Evolutionary conservation across 805 yeast genomes (phyloP), one percentile per base, ranked within the genome.

Genomic region (Dipodascus albidus): DNA sequence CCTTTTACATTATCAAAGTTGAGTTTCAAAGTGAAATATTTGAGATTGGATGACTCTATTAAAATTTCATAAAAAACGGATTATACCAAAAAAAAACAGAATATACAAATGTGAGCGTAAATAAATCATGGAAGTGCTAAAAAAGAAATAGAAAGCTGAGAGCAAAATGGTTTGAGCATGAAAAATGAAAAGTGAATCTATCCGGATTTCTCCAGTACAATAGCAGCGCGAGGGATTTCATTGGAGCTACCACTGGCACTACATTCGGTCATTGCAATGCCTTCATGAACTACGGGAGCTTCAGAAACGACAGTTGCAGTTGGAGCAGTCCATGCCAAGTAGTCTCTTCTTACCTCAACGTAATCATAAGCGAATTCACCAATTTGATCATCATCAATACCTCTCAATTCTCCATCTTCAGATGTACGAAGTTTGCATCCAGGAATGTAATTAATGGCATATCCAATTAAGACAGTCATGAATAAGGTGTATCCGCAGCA

Each of bases 341-440:
- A 91, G 71, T 90, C 96, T 67, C 98, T 80, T 70, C 98, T 80
- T 11, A 91, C 95, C 73, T 91, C 99, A 54, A 91, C 96, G 66
- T 89, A 91, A 69, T 91, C 98, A 68, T 91, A 91, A n/a, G 98
- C 98, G 70, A 90, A 91, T 70, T 91, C 99, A 51, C 98, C 99
- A 60, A 91, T 87, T 71, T 91, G 96, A 70, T 88, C 96, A 67
- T 90, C 97, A 68, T 91, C 99, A 72, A 90, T 79, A 54, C 99
- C 99, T 27, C 75, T 74, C 58, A 84, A 87, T 68, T 91, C 99
- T 21, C 84, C 96, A 33, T 83, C 82, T 67, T 86, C 95, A 57
- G 80, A 76, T 3, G 88, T 88, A 64, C 97, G 78, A 62, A 93
- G 73, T 51, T 82, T 75, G 62, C 87, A 77, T n/a, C 89, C 90